Conservation (phyloP, 768 basidiomycete species). For the Lyophyllum atratum region DNA sequence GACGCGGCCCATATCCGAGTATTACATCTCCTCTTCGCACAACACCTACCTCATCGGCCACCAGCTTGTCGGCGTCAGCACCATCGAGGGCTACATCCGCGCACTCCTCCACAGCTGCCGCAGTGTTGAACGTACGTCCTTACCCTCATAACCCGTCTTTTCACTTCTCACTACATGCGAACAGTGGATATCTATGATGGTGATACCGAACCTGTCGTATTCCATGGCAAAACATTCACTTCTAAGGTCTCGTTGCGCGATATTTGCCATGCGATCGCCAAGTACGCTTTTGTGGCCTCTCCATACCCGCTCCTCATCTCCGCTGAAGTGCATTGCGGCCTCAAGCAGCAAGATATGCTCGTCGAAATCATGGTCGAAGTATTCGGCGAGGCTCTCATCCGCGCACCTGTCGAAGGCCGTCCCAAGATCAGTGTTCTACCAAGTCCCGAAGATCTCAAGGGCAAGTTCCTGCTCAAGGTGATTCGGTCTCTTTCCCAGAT, state of each 20-base stretch:
- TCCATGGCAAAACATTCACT: conserved; percentile 89
- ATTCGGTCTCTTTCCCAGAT: conserved; percentile 5
- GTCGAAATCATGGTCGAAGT: conserved; percentile 68
- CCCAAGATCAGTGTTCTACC: conserved; percentile 61
- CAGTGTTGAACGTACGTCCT: conserved; percentile 84
- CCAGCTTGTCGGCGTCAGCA: conserved; percentile 86
- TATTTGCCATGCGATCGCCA: conserved; percentile 78
- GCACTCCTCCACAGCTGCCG: conserved; percentile 88
- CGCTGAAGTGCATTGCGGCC: conserved; percentile 85
- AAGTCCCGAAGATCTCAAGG: conserved; percentile 81
- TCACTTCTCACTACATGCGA: conserved; percentile 3
- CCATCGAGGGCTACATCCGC: conserved; percentile 91
- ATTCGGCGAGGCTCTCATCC: conserved; percentile 44
- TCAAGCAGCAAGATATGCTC: conserved; percentile 79
- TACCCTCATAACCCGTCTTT: neutral
- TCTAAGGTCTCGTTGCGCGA: conserved; percentile 80
- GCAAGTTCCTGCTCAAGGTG: conserved; percentile 84
- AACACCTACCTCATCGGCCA: conserved; percentile 91
- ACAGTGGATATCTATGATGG: conserved; percentile 94
- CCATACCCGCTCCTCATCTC: conserved; percentile 93
- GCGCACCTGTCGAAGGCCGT: conserved; percentile 42
- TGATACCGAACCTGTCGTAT: conserved; percentile 80
- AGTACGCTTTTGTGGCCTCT: conserved; percentile 89
- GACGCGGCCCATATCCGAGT: conserved; percentile 85
- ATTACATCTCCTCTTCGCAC: conserved; percentile 87